phyloP scores from a whole-genome alignment of 495 filamentous ascomycete species.

The Cercophora scortea region DNA sequence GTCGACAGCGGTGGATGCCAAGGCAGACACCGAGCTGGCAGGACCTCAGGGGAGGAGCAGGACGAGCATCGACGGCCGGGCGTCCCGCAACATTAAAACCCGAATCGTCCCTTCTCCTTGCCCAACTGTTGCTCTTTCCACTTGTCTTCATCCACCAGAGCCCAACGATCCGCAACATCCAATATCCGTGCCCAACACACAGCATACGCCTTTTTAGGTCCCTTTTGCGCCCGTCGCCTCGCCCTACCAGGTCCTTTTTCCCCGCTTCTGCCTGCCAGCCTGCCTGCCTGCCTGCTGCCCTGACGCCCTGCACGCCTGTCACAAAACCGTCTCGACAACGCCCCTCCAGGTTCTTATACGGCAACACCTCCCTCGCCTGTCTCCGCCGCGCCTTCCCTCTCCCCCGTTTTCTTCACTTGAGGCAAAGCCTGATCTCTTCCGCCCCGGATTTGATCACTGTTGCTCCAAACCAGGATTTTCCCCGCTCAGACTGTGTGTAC shows the following conservation, averaged over 20 bases:
- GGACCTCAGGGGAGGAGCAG: no score
- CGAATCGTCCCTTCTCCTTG: slow-evolving; percentile 38
- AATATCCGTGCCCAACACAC: slow-evolving; percentile 38
- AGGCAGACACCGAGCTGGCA: no score
- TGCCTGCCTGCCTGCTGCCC: neutral
- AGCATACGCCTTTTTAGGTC: slow-evolving; percentile 3
- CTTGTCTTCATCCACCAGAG: slow-evolving; percentile 20
- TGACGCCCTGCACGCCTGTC: neutral
- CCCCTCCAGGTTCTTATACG: slow-evolving; percentile 5
- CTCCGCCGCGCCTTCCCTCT: neutral
- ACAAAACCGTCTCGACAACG: neutral
- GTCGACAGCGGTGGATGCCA: no score
- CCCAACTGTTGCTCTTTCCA: slow-evolving; percentile 37
- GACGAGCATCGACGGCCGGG: neutral
- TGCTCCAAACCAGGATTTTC: slow-evolving; percentile 8
- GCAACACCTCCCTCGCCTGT: neutral
- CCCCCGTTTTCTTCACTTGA: neutral
- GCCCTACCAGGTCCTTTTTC: no score
- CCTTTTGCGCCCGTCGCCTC: no score
- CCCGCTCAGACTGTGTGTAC: slow-evolving; percentile 3
- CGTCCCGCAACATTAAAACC: slow-evolving; percentile 36
- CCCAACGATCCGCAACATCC: slow-evolving; percentile 35
- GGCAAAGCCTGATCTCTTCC: neutral
- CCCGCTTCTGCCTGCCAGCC: slow-evolving; percentile 1
- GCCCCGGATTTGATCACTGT: slow-evolving; percentile 5